Base-by-base conservation (phyloP, 345 rosid species). In the Bretschneidera sinensis region DNA sequence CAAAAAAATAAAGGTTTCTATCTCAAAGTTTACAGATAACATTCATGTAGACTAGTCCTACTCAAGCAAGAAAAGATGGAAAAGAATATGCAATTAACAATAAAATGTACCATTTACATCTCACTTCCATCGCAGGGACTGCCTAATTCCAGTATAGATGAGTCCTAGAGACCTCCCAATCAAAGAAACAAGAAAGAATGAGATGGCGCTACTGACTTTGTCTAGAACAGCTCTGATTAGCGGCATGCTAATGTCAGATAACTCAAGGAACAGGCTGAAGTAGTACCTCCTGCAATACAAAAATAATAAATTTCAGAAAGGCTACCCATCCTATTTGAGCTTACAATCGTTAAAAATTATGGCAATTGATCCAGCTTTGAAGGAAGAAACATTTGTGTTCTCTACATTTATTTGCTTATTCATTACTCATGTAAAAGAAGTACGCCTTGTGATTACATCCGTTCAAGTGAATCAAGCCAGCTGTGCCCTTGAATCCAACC, bases 131-230 rank as follows among this genome's bases (percentile, higher is more conserved):
- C 85, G 64, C 43, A 89, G 79, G 51, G 98, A 84, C 78, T 89
- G 97, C 76, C 98, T 81, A 63, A 92, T 85, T 64, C 97, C 97
- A 5, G 96, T 85, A 70, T 85, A 89, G 76, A 89, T 83, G 66
- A 87, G 92, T 59, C 96, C 96, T 62, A 83, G 66, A 23, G 97
- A 87, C 74, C 95, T 84, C 76, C 96, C 95, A 53, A 87, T 87
- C 83, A 92, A 78, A 69, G 88, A 67, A 63, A 87, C 87, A 1
- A 89, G 89, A 76, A 87, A 85, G 80, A 89, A 92, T 15, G 96
- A 89, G 71, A 92, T 80, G 57, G 85, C 80, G 69, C 77, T 76
- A 68, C 94, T 84, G 78, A 87, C 72, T 83, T 85, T 83, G 54
- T 82, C 72, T 48, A 92, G 54, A 35, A 87, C 59, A 65, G 77